These are phyloP conservation scores for Colletotrichum limetticola DNA, from an alignment of 2,329 filamentous ascomycete species.

Conservation along the genomic window DNA sequence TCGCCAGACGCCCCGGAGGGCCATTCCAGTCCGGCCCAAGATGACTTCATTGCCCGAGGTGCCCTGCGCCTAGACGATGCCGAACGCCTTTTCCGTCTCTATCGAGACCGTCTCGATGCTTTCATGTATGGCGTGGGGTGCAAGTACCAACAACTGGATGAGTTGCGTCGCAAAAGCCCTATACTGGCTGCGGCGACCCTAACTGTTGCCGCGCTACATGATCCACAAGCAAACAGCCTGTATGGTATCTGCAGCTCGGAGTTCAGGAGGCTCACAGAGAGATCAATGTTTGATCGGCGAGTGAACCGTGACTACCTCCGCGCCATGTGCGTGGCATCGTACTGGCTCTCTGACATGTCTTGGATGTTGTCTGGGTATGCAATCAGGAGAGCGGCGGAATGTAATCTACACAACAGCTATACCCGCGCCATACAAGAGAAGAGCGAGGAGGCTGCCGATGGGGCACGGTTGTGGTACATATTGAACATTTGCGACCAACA, in stretches of 20 bases:
- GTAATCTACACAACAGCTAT: constrained; percentile 56
- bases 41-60: constrained; percentile 52
- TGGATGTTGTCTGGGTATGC: constrained; percentile 70
- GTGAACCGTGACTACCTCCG: constrained; percentile 62
- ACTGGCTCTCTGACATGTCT: constrained; percentile 71
- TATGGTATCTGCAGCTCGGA: constrained; percentile 65
- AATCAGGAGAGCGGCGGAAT: constrained; percentile 59
- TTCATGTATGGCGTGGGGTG: constrained; percentile 62
- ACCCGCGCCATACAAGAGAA: constrained; percentile 50
- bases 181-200: constrained; percentile 66
- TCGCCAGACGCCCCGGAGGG: constrained; percentile 42
- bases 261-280: constrained; percentile 64
- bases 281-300: constrained; percentile 48
- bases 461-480: constrained; percentile 69
- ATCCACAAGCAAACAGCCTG: constrained; percentile 61
- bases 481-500: constrained; percentile 72
- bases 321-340: constrained; percentile 69
- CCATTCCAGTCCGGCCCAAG: constrained; percentile 20
- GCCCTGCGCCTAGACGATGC: constrained; percentile 58
- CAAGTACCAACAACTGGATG: constrained; percentile 59
- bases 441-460: constrained; percentile 59
- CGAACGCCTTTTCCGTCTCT: constrained; percentile 61
- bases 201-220: constrained; percentile 68
- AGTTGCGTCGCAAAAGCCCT: constrained; percentile 64
- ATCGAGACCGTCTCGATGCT: constrained; percentile 60